Percentiles rank a stretch among this genome's conserved stretches.
These are phyloP conservation scores for Viridothelium virens DNA, from an alignment of 495 filamentous ascomycete species.

Conservation along the genomic window DNA sequence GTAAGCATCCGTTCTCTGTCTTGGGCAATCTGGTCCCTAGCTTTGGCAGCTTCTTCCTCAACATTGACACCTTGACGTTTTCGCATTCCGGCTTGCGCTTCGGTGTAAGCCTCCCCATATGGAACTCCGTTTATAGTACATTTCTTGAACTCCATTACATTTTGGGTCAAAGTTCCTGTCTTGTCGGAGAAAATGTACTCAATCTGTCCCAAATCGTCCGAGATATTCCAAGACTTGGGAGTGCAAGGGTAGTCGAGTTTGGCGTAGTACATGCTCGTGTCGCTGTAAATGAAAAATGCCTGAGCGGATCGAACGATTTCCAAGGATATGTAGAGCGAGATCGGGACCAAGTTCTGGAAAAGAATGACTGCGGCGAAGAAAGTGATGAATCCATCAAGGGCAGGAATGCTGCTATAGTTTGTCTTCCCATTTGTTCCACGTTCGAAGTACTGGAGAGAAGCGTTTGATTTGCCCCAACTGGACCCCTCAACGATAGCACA, in stretches of 20 bases:
- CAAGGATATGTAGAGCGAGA: slow-evolving; percentile 94
- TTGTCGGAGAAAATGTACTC: slow-evolving; percentile 99
- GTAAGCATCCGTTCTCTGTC: slow-evolving; percentile 65
- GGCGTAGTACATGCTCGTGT: slow-evolving; percentile 93
- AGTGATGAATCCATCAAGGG: slow-evolving; percentile 83
- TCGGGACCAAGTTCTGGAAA: slow-evolving; percentile 98
- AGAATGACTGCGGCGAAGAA: slow-evolving; percentile 92
- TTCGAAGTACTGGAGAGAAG: slow-evolving; percentile 77
- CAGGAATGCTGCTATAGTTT: slow-evolving; percentile 60
- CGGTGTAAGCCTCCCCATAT: slow-evolving; percentile 96
- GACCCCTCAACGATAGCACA: slow-evolving; percentile 78
- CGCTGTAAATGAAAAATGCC: slow-evolving; percentile 96
- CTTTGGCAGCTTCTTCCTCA: slow-evolving; percentile 65
- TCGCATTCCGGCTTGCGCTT: slow-evolving; percentile 92
- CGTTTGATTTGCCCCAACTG: slow-evolving; percentile 64
- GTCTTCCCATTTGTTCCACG: slow-evolving; percentile 49
- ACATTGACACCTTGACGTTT: slow-evolving; percentile 80
- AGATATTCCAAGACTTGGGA: slow-evolving; percentile 98
- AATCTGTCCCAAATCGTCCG: slow-evolving; percentile 95
- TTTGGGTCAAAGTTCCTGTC: slow-evolving; percentile 95
- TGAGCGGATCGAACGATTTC: slow-evolving; percentile 92
- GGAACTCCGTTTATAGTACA: slow-evolving; percentile 86
- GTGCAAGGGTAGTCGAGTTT: slow-evolving; percentile 88
- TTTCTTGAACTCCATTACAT: slow-evolving; percentile 99
- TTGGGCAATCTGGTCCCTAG: slow-evolving; percentile 68